Evolutionary conservation across 108 stramenopile species (phyloP).

Genomic region (Cyclotella atomus): DNA sequence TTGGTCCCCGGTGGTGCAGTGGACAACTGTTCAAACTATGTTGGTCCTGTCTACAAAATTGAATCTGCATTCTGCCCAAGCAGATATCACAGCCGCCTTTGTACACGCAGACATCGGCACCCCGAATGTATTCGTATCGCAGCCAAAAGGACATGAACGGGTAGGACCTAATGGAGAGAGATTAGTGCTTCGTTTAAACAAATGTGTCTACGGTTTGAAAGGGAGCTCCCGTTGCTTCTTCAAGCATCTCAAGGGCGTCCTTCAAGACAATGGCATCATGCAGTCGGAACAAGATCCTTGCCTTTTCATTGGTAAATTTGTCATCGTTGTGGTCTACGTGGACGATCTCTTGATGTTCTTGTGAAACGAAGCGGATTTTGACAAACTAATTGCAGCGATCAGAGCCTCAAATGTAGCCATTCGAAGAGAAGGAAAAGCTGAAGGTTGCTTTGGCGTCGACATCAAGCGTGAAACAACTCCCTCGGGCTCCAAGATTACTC

Average conservation of each 20-base stretch:
- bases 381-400: neutral
- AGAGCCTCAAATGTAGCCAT: neutral
- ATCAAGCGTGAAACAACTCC: neutral
- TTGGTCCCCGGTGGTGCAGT: neutral
- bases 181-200: neutral
- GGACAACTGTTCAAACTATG: neutral
- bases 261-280: neutral
- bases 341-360: neutral
- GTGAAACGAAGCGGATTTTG: neutral
- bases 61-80: neutral
- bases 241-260: neutral
- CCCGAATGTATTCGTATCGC: neutral
- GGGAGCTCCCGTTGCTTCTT: neutral
- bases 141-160: neutral
- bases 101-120: neutral
- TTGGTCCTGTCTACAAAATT: neutral
- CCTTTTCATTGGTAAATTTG: neutral
- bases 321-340: slow-evolving; percentile 1
- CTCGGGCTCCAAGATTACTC: neutral
- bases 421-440: neutral
- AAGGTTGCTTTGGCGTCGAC: slow-evolving; percentile 1
- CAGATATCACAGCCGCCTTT: neutral
- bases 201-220: neutral
- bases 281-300: neutral
- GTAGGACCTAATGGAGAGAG: neutral